Evolutionary conservation across 1,284 basidiomycete species (phyloP).

Genomic region (Thecaphora thlaspeos): DNA sequence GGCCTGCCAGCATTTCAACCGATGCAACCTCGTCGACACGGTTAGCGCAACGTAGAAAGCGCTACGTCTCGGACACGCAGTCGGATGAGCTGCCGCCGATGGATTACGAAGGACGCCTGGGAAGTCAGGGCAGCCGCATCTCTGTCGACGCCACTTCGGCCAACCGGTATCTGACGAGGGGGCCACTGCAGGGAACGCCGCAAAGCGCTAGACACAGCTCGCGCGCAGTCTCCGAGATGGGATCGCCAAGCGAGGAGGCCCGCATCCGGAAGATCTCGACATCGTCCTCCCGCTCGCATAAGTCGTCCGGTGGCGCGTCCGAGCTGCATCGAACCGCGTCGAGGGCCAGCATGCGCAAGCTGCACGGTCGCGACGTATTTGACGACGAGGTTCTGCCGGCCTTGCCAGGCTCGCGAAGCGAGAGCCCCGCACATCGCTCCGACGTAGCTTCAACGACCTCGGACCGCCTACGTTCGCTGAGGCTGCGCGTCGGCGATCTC

Average conservation of each 20-base stretch:
- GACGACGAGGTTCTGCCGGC: conserved; percentile 22
- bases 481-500: conserved; percentile 1
- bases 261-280: conserved; percentile 38
- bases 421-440: conserved; percentile 1
- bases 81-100: conserved; percentile 12
- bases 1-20: not conserved
- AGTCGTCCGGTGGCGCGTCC: conserved; percentile 40
- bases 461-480: conserved; percentile 13
- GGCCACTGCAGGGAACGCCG: conserved; percentile 23
- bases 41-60: conserved; percentile 10
- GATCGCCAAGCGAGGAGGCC: conserved; percentile 30
- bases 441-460: conserved; percentile 7
- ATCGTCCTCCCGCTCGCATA: conserved; percentile 34
- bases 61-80: conserved; percentile 28
- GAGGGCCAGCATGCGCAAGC: conserved; percentile 34
- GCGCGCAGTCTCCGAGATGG: conserved; percentile 14
- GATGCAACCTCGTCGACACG: not conserved
- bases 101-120: conserved; percentile 23
- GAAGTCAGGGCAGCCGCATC: conserved; percentile 25
- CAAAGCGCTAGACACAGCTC: conserved; percentile 12
- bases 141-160: conserved; percentile 34
- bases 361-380: conserved; percentile 36
- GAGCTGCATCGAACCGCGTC: conserved; percentile 41
- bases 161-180: conserved; percentile 22
- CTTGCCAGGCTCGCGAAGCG: not conserved